Percentiles rank a stretch among this genome's conserved stretches.
phyloP scores from a whole-genome alignment of 164 flowering plant species.

The Umbellularia californica region DNA sequence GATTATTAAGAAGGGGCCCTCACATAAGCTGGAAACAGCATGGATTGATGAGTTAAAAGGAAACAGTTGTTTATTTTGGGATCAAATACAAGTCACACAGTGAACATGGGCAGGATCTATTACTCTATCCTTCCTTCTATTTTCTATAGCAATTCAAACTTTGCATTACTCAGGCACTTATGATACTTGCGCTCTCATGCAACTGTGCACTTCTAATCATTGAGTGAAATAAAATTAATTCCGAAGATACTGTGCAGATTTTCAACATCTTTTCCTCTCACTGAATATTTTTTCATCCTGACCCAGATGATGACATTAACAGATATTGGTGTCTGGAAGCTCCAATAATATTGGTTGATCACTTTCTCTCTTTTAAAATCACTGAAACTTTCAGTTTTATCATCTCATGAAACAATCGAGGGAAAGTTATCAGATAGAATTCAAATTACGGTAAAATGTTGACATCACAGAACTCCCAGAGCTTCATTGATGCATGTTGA shows the following conservation, averaged over 20 bases:
- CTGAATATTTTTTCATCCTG: background rate
- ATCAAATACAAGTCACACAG: background rate
- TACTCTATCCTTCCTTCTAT: background rate
- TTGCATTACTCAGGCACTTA: slow-evolving; percentile 13
- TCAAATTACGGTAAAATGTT: background rate
- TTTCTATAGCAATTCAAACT: background rate
- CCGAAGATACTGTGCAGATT: slow-evolving; percentile 1
- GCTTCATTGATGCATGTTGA: too few species aligned
- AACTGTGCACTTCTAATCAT: slow-evolving; percentile 24
- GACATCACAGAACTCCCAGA: too few species aligned
- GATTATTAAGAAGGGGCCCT: slow-evolving; percentile 5
- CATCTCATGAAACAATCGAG: background rate
- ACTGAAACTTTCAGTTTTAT: background rate
- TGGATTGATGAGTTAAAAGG: slow-evolving; percentile 7
- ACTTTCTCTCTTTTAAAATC: background rate
- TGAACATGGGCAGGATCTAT: slow-evolving; percentile 2
- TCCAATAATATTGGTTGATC: background rate
- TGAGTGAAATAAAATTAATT: slow-evolving; percentile 22
- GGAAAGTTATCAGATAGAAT: background rate
- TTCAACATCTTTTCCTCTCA: slow-evolving; percentile 7
- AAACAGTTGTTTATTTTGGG: background rate
- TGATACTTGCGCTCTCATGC: slow-evolving; percentile 16
- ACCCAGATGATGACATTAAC: background rate
- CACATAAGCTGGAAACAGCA: slow-evolving; percentile 26
- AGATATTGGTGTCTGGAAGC: background rate